Percentiles rank a stretch among this genome's conserved stretches.
These are phyloP conservation scores for Fusarium haematococcum DNA, from an alignment of 2,329 filamentous ascomycete species.

Conservation along the genomic window DNA sequence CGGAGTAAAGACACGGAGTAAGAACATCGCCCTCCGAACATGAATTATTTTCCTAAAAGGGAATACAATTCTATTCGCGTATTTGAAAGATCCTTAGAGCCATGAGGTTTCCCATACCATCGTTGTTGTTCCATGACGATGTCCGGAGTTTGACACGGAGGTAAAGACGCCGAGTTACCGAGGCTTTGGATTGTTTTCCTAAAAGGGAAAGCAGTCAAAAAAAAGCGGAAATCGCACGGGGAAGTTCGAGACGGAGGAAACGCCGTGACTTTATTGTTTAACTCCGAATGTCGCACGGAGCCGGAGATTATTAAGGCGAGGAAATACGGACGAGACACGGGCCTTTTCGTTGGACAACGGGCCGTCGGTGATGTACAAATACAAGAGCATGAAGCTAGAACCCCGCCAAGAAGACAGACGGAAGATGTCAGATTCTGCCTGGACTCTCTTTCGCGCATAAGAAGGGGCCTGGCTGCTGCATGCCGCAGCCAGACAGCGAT, in stretches of 20 bases:
- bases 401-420: neutral
- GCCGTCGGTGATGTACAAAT: neutral
- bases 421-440: neutral
- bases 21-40: neutral
- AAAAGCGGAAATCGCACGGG: neutral
- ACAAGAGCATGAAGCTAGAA: neutral
- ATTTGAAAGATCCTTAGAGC: neutral
- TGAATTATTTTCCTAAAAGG: neutral
- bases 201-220: slow-evolving; percentile 29
- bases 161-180: slow-evolving; percentile 2
- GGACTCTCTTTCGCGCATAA: neutral
- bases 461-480: neutral
- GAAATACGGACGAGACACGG: neutral
- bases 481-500: neutral
- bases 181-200: slow-evolving; percentile 26
- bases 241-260: neutral
- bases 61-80: slow-evolving; percentile 7
- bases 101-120: neutral
- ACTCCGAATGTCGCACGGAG: neutral
- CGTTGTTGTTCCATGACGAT: neutral
- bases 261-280: neutral
- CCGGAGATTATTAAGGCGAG: neutral
- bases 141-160: slow-evolving; percentile 3
- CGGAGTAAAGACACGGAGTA: neutral
- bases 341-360: neutral